These are phyloP conservation scores for Rubus parviflorus DNA, from an alignment of 306 rosid genomes.

Conservation along the genomic window DNA sequence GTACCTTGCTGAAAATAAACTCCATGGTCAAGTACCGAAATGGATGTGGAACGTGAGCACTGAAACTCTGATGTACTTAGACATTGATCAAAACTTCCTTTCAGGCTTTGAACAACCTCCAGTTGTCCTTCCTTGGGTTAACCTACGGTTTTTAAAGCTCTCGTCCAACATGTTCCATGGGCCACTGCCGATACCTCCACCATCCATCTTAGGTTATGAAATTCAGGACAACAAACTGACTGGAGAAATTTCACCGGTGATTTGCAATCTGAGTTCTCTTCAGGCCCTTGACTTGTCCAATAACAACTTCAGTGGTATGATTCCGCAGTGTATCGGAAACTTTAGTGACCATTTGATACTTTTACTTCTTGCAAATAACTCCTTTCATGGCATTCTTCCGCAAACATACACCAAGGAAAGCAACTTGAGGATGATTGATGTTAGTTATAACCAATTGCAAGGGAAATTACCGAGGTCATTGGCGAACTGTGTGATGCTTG, in stretches of 20 bases:
- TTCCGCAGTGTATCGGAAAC: slow-evolving; percentile 19
- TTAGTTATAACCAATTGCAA: slow-evolving; percentile 9
- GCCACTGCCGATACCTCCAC: slow-evolving; percentile 3
- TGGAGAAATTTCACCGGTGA: neutral
- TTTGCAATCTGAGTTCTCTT: slow-evolving; percentile 16
- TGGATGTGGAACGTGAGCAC: slow-evolving; percentile 2
- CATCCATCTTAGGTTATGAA: neutral
- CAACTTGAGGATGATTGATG: neutral
- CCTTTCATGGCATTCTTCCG: neutral
- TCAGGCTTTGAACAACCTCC: slow-evolving; percentile 7
- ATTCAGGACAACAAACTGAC: neutral
- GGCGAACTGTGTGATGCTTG: neutral
- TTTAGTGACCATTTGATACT: neutral
- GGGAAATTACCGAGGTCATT: neutral
- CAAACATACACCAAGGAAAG: neutral
- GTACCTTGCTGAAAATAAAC: neutral
- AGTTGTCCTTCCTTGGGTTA: neutral
- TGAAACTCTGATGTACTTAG: neutral
- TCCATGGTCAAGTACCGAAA: neutral
- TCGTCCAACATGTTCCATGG: neutral
- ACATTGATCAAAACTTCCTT: neutral
- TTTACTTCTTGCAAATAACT: neutral
- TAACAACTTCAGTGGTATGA: slow-evolving; percentile 18
- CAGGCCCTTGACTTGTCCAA: neutral
- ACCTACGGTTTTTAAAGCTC: neutral